Conservation (phyloP, 352 stramenopile species). For the Phytopythium chamaehyphon region DNA sequence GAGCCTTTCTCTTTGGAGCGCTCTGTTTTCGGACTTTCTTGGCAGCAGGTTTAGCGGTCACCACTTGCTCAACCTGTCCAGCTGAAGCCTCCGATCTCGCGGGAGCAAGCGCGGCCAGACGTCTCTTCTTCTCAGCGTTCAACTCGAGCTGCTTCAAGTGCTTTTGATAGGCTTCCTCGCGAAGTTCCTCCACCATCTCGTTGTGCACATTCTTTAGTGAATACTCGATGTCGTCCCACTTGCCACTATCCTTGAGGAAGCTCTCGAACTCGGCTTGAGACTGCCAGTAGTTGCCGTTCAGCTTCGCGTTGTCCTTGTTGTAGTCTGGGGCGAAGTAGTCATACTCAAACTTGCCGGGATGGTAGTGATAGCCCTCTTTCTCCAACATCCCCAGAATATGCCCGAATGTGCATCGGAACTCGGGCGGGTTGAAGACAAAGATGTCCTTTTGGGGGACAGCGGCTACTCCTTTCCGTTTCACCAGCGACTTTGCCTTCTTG, state of each 20-base stretch:
- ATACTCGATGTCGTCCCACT: conserved; percentile 55
- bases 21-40: conserved; percentile 19
- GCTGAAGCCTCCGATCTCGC: neutral
- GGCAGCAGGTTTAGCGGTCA: conserved; percentile 7
- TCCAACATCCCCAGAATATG: conserved; percentile 61
- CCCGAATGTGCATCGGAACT: conserved; percentile 70
- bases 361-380: conserved; percentile 55
- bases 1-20: conserved; percentile 19
- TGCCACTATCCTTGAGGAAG: conserved; percentile 51
- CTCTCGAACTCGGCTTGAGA: conserved; percentile 51
- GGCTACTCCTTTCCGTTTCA: conserved; percentile 8
- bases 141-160: conserved; percentile 28
- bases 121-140: conserved; percentile 8
- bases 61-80: conserved; percentile 6
- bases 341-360: conserved; percentile 61
- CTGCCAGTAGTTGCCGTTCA: conserved; percentile 66
- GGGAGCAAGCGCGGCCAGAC: neutral
- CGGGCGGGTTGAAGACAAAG: conserved; percentile 43
- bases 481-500: conserved; percentile 18
- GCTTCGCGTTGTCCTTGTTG: conserved; percentile 41
- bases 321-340: conserved; percentile 78
- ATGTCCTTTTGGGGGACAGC: conserved; percentile 19
- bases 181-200: conserved; percentile 44
- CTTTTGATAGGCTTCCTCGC: conserved; percentile 36
- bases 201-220: conserved; percentile 53